Evolutionary conservation across 768 basidiomycete species (phyloP).

Genomic region (Trametes coccinea): DNA sequence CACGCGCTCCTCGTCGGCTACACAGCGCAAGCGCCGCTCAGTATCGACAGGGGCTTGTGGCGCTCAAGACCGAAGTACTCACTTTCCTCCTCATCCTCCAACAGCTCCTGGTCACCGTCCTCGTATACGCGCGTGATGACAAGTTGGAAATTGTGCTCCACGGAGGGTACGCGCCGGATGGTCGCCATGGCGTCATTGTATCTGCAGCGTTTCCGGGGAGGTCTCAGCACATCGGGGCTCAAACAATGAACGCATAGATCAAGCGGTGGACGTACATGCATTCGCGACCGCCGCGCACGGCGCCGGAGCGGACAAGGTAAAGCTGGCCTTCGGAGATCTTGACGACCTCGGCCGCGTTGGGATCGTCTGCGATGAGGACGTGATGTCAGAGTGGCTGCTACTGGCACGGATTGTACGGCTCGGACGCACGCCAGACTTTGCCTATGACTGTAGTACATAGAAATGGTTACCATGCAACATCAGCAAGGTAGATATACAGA

Average conservation of each 20-base stretch:
- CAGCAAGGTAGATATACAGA: not conserved
- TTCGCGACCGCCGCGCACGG: conserved; percentile 88
- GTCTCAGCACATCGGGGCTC: not conserved
- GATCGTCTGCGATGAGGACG: conserved; percentile 63
- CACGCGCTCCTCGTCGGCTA: conserved; percentile 91
- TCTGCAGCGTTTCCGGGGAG: conserved; percentile 42
- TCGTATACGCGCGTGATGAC: conserved; percentile 97
- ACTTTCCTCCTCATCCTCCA: conserved; percentile 95
- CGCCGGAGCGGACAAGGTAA: conserved; percentile 87
- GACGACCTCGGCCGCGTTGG: conserved; percentile 92
- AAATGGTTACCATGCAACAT: conserved; percentile 23
- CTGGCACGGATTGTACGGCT: not conserved
- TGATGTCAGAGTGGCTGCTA: conserved; percentile 28
- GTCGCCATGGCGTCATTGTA: conserved; percentile 96
- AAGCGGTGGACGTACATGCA: conserved; percentile 77
- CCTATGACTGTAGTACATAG: conserved; percentile 62
- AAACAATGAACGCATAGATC: not conserved
- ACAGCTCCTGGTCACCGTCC: conserved; percentile 91
- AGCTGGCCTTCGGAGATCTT: conserved; percentile 92
- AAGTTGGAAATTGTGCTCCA: conserved; percentile 84
- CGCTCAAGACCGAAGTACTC: conserved; percentile 27
- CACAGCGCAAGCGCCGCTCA: not conserved
- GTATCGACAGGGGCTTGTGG: not conserved
- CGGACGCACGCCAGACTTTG: conserved; percentile 89
- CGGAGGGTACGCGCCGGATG: conserved; percentile 76